Evolutionary conservation across 139 green algal genomes (phyloP).

Genomic region (Volvox africanus): DNA sequence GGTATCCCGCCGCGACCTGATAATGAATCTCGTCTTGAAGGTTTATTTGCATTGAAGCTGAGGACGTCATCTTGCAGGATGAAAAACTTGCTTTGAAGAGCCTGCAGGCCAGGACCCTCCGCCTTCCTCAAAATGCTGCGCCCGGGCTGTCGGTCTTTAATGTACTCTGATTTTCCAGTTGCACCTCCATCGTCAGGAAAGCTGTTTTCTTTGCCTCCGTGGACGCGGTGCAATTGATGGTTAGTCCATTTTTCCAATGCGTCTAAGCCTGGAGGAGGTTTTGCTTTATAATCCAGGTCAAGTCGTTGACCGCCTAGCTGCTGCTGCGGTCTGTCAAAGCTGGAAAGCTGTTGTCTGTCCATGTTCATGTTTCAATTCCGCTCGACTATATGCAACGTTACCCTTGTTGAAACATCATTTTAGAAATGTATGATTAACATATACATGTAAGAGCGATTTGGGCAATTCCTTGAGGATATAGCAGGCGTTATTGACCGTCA

Average conservation of each 20-base stretch:
- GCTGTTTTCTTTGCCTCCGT: conserved; percentile 8
- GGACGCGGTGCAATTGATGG: not conserved
- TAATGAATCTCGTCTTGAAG: not conserved
- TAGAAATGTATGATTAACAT: not conserved
- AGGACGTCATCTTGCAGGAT: conserved; percentile 8
- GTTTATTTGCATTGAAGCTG: conserved; percentile 15
- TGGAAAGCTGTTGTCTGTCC: not conserved
- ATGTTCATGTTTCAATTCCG: conserved; percentile 17
- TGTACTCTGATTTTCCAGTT: not conserved
- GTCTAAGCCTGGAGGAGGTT: not conserved
- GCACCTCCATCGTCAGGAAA: too few species aligned
- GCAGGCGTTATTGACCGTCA: too few species aligned
- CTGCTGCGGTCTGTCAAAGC: not conserved
- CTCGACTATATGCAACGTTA: not conserved
- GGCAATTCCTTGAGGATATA: too few species aligned
- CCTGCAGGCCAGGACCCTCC: not conserved
- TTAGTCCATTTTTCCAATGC: not conserved
- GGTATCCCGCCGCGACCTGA: not conserved
- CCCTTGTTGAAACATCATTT: not conserved
- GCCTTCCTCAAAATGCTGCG: conserved; percentile 21
- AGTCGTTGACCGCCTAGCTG: not conserved
- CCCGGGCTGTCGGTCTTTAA: conserved; percentile 16
- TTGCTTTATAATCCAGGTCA: not conserved
- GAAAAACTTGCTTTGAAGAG: conserved; percentile 1
- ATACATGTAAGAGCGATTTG: too few species aligned